Evolutionary conservation across 2,329 filamentous ascomycete species (phyloP), one percentile per base, ranked within the genome.

Genomic region (Juglanconis oblonga): DNA sequence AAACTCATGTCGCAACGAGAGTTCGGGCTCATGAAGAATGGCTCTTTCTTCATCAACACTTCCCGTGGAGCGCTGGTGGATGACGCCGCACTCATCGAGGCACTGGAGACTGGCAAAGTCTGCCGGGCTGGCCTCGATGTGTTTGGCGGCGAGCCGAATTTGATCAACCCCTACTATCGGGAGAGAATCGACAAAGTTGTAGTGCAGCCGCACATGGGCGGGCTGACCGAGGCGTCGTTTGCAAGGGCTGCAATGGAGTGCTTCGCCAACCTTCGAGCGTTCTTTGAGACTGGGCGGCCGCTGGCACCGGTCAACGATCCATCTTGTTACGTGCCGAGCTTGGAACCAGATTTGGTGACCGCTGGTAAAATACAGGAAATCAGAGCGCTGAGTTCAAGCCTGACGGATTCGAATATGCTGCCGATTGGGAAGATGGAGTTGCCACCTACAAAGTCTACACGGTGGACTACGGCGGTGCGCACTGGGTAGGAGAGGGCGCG

Each of bases 41-140:
- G 80, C 1, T 73, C 81, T 0, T 73, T 82, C 5, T 73, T 83
- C 36, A 76, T 85, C 61, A 85, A 85, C 64, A 65, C 67, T 51
- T 80, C 79, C 11, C 77, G 80, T 14, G 80, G 80, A 57, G 80
- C 74, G 17, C 74, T 75, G 3, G 66, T 82, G 9, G 78, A 82
- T 66, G 80, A 82, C 71, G 77, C 77, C 3, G 80, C 79, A 3
- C 70, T 82, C 40, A 76, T 73, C 13, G 72, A 75, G 14, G 79
- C 79, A 14, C 73, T 82, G 3, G 72, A 78, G 59, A 66, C 70
- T 54, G 75, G 71, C 7, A 68, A 75, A 52, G 71, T 82, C 49
- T 79, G 79, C 24, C 79, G 80, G 17, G 80, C 80, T 3, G 79
- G 78, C 2, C 73, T 82, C 4, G 80, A 82, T 38, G 80, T 82